Evolutionary conservation across 179 eudicot species (phyloP).

Genomic region (Sideroxylon spinosum): DNA sequence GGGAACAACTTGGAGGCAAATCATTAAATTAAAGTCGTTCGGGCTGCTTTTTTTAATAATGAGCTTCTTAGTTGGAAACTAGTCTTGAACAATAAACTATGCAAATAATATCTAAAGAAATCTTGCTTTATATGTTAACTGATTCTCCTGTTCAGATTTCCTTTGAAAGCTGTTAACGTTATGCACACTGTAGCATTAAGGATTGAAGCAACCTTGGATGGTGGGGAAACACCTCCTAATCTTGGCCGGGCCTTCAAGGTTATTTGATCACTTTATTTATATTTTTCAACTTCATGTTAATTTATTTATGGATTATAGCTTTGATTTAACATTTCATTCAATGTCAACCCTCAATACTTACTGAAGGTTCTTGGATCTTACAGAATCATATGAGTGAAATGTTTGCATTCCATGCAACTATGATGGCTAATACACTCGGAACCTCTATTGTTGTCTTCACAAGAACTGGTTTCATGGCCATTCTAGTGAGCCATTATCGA

Average conservation of each 20-base stretch:
- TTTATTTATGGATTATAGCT: background rate
- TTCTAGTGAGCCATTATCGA: slow-evolving; percentile 79
- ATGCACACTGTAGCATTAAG: slow-evolving; percentile 83
- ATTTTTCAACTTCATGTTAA: background rate
- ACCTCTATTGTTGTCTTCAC: slow-evolving; percentile 86
- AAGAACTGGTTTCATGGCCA: slow-evolving; percentile 80
- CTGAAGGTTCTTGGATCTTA: slow-evolving; percentile 20
- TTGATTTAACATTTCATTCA: background rate
- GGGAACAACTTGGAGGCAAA: too few relatives aligned
- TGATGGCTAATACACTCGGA: slow-evolving; percentile 86
- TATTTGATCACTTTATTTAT: background rate
- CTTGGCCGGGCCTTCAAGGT: slow-evolving; percentile 85
- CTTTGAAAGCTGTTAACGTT: slow-evolving; percentile 87
- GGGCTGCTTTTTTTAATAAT: too few relatives aligned
- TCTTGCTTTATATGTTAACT: background rate
- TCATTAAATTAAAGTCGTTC: too few relatives aligned
- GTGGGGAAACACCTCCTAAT: slow-evolving; percentile 49
- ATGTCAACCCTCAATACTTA: background rate
- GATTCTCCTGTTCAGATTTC: slow-evolving; percentile 48
- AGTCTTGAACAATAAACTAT: too few relatives aligned
- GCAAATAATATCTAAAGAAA: too few relatives aligned
- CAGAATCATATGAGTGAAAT: slow-evolving; percentile 86
- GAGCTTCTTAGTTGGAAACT: too few relatives aligned
- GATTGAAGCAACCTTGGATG: slow-evolving; percentile 61
- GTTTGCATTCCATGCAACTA: slow-evolving; percentile 85